Conservation (phyloP, 2,329 filamentous ascomycete genomes). For the Colletotrichum tofieldiae region DNA sequence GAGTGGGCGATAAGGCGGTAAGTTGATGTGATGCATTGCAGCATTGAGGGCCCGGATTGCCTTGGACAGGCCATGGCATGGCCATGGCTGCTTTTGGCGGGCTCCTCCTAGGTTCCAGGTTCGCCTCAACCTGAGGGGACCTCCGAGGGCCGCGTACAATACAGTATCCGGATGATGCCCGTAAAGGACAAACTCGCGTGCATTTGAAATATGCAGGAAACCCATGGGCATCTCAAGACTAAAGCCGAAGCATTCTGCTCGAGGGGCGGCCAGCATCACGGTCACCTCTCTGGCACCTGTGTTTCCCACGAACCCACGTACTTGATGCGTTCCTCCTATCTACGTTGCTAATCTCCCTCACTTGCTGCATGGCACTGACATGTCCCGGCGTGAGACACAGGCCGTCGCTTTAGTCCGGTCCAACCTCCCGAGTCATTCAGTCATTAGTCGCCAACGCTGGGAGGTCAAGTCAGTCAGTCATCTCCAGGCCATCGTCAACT, state of each 20-base stretch:
- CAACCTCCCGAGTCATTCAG: slow-evolving; percentile 32
- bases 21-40: slow-evolving; percentile 26
- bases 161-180: neutral
- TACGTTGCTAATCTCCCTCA: slow-evolving; percentile 6
- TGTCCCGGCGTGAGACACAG: slow-evolving; percentile 33
- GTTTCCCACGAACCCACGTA: slow-evolving; percentile 6
- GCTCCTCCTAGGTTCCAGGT: slow-evolving; percentile 23
- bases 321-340: slow-evolving; percentile 5
- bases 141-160: slow-evolving; percentile 9
- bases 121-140: slow-evolving; percentile 24
- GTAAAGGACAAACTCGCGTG: slow-evolving; percentile 10
- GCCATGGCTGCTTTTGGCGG: slow-evolving; percentile 13
- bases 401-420: slow-evolving; percentile 8
- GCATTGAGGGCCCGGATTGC: slow-evolving; percentile 31
- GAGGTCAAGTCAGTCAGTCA: slow-evolving; percentile 27
- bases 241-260: neutral
- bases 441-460: slow-evolving; percentile 8
- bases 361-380: slow-evolving; percentile 37
- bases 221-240: slow-evolving; percentile 2
- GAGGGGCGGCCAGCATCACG: neutral
- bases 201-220: slow-evolving; percentile 23
- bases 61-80: neutral
- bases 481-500: slow-evolving; percentile 17
- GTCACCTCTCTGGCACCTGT: slow-evolving; percentile 24
- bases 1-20: slow-evolving; percentile 31